Evolutionary conservation across 805 yeast genomes (phyloP), one percentile per base, ranked within the genome.

Genomic region (Metschnikowia shivogae): DNA sequence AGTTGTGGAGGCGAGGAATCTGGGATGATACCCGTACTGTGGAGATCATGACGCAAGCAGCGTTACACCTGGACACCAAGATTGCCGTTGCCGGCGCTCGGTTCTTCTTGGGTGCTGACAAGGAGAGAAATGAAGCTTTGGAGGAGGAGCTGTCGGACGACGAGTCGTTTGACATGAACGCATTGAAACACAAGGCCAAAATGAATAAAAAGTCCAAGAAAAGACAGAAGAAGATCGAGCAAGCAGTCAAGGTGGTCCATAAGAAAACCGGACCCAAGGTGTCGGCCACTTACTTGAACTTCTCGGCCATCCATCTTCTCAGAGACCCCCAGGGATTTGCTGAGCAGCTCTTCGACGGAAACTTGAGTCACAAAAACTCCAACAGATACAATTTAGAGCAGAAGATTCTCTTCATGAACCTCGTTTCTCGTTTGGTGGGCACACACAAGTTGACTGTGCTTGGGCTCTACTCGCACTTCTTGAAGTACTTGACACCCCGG

Each of bases 281-380:
- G 45, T 74, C 80, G 12, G 77, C 83, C 9, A 78, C 86, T 0
- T 89, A 81, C 55, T 75, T 93, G 57, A 93, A 93, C 62, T 93
- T 93, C 69, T 84, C 95, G 42, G 99, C 99, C 29, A 83, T 93
- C 44, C 99, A 93, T 65, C 69, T 93, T 46, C 74, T 93, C 44
- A 80, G 97, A 63, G 99, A 93, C 62, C 99, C 99, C 8, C 99
- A 93, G 64, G 96, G 96, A 4, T 93, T 93, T 68, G 96, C 98
- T 6, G 99, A 93, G 53, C 78, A 73, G 47, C 70, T 93, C 45
- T 93, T 82, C 59, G 76, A 78, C 26, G 78, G 72, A 36, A 95
- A 89, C 59, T 68, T 92, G 48, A 76, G 84, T 39, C 79, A 85
- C 34, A 84, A 85, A 56, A 81, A 77, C 48, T 71, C 81, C 17